Base-by-base conservation (phyloP, 2,329 filamentous ascomycete species). In the Colletotrichum sp. region DNA sequence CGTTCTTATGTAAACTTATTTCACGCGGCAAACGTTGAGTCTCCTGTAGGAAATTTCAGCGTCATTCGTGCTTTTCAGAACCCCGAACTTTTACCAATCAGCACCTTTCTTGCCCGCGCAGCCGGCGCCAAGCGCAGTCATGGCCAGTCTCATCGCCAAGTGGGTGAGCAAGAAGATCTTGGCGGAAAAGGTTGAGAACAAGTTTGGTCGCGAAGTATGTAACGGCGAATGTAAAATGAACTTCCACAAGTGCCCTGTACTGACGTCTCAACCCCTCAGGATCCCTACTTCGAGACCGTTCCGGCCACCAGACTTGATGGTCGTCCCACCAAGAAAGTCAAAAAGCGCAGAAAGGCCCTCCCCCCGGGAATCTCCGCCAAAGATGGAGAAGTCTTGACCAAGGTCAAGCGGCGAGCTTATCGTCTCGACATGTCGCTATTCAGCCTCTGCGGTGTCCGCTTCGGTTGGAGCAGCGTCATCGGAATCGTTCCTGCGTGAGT, bases 401-500 rank as follows among this genome's bases (percentile, higher is more conserved):
- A 94, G 80, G 95, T 98, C 80, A 96, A 98, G 84, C 91, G 94
- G 80, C 91, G 94, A 74, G 96, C 97, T 39, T 98, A 98, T 85
- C 90, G 92, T 48, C 91, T 98, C 30, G 97, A 98, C 84, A 94
- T 95, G 88, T 91, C 91, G 71, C 90, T 98, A 8, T 98, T 96
- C 87, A 96, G 91, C 81, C 91, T 95, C 82, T 91, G 94, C 78
- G 95, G 96, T 59, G 90, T 98, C 75, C 91, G 93, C 74, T 96
- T 98, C 82, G 97, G 97, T 71, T 98, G 96, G 95, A 92, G 94
- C 68, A 94, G 93, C 80, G 91, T 98, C 74, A 95, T 98, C 80
- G 97, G 93, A 16, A 82, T 98, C 9, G 85, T 98, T 71, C 97
- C 97, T 79, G 91, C 91, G 91, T 95, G 90, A 89, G 94, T 90